Conservation (phyloP, 768 basidiomycete genomes). For the Lentinula boryana region DNA sequence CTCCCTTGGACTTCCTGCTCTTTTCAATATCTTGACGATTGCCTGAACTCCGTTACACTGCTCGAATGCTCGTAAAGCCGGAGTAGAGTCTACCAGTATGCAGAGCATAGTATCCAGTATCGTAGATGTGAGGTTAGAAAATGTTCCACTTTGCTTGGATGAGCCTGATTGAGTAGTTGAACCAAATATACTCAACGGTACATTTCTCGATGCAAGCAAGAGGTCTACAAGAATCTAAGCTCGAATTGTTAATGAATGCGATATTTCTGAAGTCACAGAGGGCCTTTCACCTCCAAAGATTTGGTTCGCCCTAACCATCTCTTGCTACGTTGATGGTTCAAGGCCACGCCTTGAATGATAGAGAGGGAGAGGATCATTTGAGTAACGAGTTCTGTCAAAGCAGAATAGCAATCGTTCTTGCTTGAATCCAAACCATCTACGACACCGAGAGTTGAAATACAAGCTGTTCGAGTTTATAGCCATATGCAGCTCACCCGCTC, state of each 20-base stretch:
- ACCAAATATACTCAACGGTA: constrained; percentile 29
- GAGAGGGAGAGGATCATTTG: constrained; percentile 58
- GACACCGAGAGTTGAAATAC: background rate
- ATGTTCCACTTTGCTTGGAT: constrained; percentile 7
- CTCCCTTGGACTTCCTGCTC: constrained; percentile 80
- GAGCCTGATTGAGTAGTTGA: constrained; percentile 15
- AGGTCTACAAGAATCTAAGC: constrained; percentile 66
- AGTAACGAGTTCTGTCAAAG: constrained; percentile 31
- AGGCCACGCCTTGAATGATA: constrained; percentile 69
- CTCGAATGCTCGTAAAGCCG: constrained; percentile 75
- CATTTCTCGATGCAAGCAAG: constrained; percentile 63
- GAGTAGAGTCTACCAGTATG: constrained; percentile 80
- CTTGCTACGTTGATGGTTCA: constrained; percentile 69
- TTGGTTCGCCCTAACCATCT: constrained; percentile 60
- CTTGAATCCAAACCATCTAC: constrained; percentile 27
- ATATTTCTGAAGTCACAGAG: constrained; percentile 5
- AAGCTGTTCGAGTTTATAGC: background rate
- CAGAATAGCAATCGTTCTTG: constrained; percentile 31
- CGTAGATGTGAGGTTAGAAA: constrained; percentile 36
- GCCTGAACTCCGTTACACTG: constrained; percentile 69
- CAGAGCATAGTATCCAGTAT: constrained; percentile 83
- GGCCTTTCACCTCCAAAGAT: constrained; percentile 53
- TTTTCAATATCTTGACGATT: constrained; percentile 83
- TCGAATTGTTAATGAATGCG: background rate
- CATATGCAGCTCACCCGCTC: constrained; percentile 24